phyloP scores from a whole-genome alignment of 176 grass and related monocot genomes.

The Oryza glumipatula region DNA sequence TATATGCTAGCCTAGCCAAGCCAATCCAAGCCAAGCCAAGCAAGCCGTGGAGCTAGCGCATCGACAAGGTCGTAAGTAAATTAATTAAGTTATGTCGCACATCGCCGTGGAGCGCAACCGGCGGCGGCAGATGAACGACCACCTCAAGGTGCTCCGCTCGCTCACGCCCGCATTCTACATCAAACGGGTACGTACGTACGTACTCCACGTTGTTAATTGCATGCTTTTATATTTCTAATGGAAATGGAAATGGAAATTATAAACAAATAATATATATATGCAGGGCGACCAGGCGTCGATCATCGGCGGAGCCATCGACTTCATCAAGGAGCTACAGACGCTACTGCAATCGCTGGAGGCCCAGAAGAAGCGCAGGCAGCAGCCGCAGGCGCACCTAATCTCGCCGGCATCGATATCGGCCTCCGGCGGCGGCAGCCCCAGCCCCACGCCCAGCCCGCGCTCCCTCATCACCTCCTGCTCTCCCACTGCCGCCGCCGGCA shows the following conservation, averaged over 20 bases:
- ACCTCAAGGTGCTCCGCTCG: slow-evolving; percentile 88
- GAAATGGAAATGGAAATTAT: too few relatives aligned
- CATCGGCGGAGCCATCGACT: slow-evolving; percentile 93
- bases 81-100: slow-evolving; percentile 62
- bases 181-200: slow-evolving; percentile 53
- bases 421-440: slow-evolving; percentile 51
- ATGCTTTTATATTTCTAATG: too few relatives aligned
- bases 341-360: slow-evolving; percentile 76
- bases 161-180: slow-evolving; percentile 89
- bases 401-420: slow-evolving; percentile 37
- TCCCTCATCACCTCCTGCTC: slow-evolving; percentile 52
- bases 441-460: slow-evolving; percentile 63
- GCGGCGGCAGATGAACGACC: slow-evolving; percentile 93
- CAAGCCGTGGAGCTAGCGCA: neutral
- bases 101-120: slow-evolving; percentile 96
- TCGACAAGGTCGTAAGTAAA: neutral
- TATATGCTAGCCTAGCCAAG: too few relatives aligned
- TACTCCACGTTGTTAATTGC: too few relatives aligned
- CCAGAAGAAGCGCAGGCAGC: slow-evolving; percentile 70
- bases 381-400: slow-evolving; percentile 42
- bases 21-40: too few relatives aligned
- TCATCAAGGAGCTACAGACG: slow-evolving; percentile 88
- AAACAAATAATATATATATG: too few relatives aligned
- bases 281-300: slow-evolving; percentile 95
- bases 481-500: neutral